Conservation (phyloP, 108 stramenopile species). For the Skeletonema tropicum region DNA sequence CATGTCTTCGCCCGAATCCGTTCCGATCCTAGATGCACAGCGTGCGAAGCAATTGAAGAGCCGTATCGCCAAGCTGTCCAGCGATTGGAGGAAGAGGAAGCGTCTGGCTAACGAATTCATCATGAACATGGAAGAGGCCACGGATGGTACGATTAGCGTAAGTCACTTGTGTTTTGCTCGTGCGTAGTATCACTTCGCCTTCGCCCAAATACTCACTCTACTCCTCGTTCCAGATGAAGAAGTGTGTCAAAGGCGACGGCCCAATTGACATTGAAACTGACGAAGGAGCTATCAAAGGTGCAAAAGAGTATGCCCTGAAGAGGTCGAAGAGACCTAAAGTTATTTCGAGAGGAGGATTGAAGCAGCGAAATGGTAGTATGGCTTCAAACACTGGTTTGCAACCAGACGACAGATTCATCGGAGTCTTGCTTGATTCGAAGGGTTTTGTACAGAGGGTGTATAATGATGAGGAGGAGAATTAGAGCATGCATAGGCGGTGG, state of each 20-base stretch:
- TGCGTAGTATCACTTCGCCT: no score
- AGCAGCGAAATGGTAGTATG: conserved; percentile 13
- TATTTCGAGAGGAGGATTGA: conserved; percentile 7
- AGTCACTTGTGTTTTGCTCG: no score
- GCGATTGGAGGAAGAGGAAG: conserved; percentile 71
- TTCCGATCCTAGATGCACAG: conserved; percentile 52
- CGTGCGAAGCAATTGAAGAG: conserved; percentile 59
- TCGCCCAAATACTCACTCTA: no score
- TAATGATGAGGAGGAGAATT: conserved; percentile 22
- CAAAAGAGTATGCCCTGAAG: conserved; percentile 45
- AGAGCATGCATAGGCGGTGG: no score
- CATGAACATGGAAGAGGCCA: conserved; percentile 57
- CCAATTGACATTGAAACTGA: conserved; percentile 80
- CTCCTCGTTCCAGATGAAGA: conserved; percentile 38
- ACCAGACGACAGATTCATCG: conserved; percentile 34
- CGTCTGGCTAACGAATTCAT: conserved; percentile 63
- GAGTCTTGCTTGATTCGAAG: conserved; percentile 39
- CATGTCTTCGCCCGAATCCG: not conserved
- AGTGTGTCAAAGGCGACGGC: conserved; percentile 74
- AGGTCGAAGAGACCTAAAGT: conserved; percentile 30
- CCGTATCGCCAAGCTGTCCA: conserved; percentile 62
- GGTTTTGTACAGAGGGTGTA: conserved; percentile 43
- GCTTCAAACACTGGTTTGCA: conserved; percentile 3
- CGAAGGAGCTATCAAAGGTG: conserved; percentile 57
- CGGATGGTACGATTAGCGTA: conserved; percentile 56